phyloP scores from a whole-genome alignment of 208 protist species.

The Balamuthia mandrillaris region DNA sequence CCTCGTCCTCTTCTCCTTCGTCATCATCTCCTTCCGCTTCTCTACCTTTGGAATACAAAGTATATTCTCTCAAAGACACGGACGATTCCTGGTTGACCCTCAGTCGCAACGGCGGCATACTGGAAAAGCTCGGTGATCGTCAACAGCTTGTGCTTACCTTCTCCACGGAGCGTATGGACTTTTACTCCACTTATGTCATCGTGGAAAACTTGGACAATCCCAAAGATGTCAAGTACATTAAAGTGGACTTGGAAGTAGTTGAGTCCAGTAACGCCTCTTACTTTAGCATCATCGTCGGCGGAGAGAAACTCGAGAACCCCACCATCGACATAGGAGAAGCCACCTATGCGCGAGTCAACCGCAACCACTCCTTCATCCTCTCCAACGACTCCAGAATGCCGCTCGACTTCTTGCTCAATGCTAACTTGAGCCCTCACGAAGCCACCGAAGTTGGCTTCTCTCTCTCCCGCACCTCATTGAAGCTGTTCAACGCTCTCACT shows the following conservation, averaged over 20 bases:
- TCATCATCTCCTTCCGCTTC: no score
- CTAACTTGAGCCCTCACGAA: slow-evolving; percentile 18
- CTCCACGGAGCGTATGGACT: slow-evolving; percentile 53
- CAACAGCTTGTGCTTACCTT: slow-evolving; percentile 52
- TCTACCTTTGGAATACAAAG: slow-evolving; percentile 44
- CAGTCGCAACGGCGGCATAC: slow-evolving; percentile 48
- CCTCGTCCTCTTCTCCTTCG: no score
- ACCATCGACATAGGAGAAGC: slow-evolving; percentile 52
- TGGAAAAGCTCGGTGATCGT: slow-evolving; percentile 32
- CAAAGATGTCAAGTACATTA: slow-evolving; percentile 51
- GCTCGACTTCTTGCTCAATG: slow-evolving; percentile 51
- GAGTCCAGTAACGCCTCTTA: slow-evolving; percentile 37
- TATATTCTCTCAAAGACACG: slow-evolving; percentile 45
- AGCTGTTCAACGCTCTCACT: slow-evolving; percentile 32
- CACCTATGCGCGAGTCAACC: slow-evolving; percentile 43
- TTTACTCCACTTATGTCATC: slow-evolving; percentile 56
- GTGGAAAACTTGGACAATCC: slow-evolving; percentile 57
- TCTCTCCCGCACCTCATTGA: slow-evolving; percentile 33
- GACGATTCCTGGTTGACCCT: slow-evolving; percentile 53
- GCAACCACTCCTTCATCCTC: slow-evolving; percentile 55
- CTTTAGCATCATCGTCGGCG: slow-evolving; percentile 49
- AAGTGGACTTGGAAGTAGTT: slow-evolving; percentile 43
- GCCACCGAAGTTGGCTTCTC: slow-evolving; percentile 53
- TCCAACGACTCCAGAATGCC: slow-evolving; percentile 54
- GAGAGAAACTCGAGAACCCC: slow-evolving; percentile 16